These are phyloP conservation scores for Periglandula ipomoeae DNA, from an alignment of 2,329 filamentous ascomycete species.

Conservation along the genomic window DNA sequence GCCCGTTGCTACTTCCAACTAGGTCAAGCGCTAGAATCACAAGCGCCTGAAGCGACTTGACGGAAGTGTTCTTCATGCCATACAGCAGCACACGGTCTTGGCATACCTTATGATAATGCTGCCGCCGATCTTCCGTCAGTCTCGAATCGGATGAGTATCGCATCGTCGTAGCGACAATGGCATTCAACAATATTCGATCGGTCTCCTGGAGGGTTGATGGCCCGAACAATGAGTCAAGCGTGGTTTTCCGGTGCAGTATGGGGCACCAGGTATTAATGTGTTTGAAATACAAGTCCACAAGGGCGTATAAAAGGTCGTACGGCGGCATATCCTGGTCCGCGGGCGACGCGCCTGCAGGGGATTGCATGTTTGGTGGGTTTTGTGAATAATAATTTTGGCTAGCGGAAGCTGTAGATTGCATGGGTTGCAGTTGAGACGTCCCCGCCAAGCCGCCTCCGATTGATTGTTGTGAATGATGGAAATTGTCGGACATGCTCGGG, in stretches of 20 bases:
- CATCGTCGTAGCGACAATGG: constrained; percentile 81
- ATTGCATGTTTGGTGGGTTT: background rate
- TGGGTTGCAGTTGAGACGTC: constrained; percentile 22
- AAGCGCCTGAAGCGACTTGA: constrained; percentile 77
- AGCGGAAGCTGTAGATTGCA: constrained; percentile 31
- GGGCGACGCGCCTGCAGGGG: constrained; percentile 7
- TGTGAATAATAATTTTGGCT: constrained; percentile 39
- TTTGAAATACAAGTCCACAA: constrained; percentile 71
- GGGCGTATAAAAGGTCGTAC: constrained; percentile 62
- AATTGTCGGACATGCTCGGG: constrained; percentile 40
- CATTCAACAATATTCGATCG: constrained; percentile 74
- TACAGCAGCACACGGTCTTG: constrained; percentile 84
- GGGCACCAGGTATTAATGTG: constrained; percentile 81
- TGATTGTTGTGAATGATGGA: constrained; percentile 36
- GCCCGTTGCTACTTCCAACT: constrained; percentile 78
- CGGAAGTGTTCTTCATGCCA: constrained; percentile 80
- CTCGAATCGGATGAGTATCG: constrained; percentile 72
- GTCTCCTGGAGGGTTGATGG: constrained; percentile 67
- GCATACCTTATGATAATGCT: constrained; percentile 68
- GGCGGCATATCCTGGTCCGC: constrained; percentile 61
- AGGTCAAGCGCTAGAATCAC: constrained; percentile 81
- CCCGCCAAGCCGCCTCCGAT: constrained; percentile 29
- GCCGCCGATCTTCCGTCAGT: constrained; percentile 62
- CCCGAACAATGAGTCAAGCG: constrained; percentile 73
- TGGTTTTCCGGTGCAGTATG: constrained; percentile 77